These are phyloP conservation scores for Vitis rotundifolia DNA, from an alignment of 164 flowering plant species.

Conservation along the genomic window DNA sequence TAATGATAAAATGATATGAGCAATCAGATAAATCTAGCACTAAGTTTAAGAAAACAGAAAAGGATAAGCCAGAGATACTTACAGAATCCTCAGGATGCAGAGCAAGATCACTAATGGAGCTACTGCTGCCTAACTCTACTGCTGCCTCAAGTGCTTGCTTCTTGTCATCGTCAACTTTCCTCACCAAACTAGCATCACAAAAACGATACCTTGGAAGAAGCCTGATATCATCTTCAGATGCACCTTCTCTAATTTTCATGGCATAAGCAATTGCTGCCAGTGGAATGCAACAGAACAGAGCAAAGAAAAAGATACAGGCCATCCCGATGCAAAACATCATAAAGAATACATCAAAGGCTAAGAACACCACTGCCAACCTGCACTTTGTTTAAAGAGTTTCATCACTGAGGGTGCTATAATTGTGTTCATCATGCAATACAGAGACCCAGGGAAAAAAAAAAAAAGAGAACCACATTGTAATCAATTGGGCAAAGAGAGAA, in stretches of 20 bases:
- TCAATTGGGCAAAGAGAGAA: background rate
- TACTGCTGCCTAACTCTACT: conserved; percentile 15
- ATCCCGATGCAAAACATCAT: conserved; percentile 60
- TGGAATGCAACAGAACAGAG: conserved; percentile 63
- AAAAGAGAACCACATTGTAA: background rate
- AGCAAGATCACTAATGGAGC: conserved; percentile 34
- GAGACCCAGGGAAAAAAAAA: background rate
- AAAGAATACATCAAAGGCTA: conserved; percentile 75
- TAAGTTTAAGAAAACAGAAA: background rate
- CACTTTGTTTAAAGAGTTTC: conserved; percentile 20
- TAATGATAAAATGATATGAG: background rate
- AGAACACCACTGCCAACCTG: conserved; percentile 75
- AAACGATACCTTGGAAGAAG: conserved; percentile 58
- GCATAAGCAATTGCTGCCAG: conserved; percentile 57
- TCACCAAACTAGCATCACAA: conserved; percentile 17
- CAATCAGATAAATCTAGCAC: background rate
- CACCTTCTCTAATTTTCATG: conserved; percentile 56
- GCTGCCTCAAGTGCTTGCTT: conserved; percentile 26
- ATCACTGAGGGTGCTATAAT: background rate
- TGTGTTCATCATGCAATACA: background rate
- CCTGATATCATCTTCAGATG: conserved; percentile 63
- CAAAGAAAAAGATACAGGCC: conserved; percentile 52
- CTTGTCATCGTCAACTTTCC: conserved; percentile 14
- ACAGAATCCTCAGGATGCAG: conserved; percentile 70
- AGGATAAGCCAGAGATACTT: conserved; percentile 21